Conservation (phyloP, 2,329 filamentous ascomycete genomes). For the Monascus ruber region DNA sequence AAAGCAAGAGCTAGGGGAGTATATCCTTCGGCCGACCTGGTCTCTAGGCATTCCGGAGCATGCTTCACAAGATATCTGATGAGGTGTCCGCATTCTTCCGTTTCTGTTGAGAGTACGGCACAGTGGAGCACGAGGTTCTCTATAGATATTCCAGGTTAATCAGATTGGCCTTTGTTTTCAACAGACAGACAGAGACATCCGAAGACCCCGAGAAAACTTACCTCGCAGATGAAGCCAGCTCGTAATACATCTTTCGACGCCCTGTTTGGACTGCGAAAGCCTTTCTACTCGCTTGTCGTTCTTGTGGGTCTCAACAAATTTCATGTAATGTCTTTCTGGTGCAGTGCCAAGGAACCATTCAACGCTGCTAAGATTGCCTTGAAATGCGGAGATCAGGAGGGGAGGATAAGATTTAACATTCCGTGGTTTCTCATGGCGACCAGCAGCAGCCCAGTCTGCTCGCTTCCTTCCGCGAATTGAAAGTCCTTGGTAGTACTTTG, state of each 20-base stretch:
- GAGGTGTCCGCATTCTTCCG: slow-evolving; percentile 39
- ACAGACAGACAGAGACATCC: no score
- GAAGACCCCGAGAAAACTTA: slow-evolving; percentile 24
- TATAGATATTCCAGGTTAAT: slow-evolving; percentile 4
- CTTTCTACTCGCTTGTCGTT: slow-evolving; percentile 53
- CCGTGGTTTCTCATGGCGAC: slow-evolving; percentile 24
- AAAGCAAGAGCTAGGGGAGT: slow-evolving; percentile 63
- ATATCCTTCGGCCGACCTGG: slow-evolving; percentile 33
- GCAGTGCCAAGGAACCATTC: slow-evolving; percentile 69
- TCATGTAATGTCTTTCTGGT: slow-evolving; percentile 54
- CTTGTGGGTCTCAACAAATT: slow-evolving; percentile 53
- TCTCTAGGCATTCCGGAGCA: slow-evolving; percentile 51
- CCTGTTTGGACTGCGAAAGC: slow-evolving; percentile 48
- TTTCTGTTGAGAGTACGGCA: slow-evolving; percentile 41
- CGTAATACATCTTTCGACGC: slow-evolving; percentile 51
- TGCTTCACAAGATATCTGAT: slow-evolving; percentile 56
- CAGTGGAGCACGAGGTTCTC: slow-evolving; percentile 51
- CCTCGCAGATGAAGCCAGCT: slow-evolving; percentile 38
- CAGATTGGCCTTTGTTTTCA: neutral
- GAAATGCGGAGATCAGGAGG: slow-evolving; percentile 19
- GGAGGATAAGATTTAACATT: slow-evolving; percentile 10
- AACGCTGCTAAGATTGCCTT: slow-evolving; percentile 52
- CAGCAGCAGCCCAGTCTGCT: slow-evolving; percentile 60
- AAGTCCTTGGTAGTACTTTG: slow-evolving; percentile 64
- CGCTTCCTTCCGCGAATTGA: slow-evolving; percentile 65